phyloP scores from a whole-genome alignment of 768 basidiomycete genomes.

The Termitomyces sp. region DNA sequence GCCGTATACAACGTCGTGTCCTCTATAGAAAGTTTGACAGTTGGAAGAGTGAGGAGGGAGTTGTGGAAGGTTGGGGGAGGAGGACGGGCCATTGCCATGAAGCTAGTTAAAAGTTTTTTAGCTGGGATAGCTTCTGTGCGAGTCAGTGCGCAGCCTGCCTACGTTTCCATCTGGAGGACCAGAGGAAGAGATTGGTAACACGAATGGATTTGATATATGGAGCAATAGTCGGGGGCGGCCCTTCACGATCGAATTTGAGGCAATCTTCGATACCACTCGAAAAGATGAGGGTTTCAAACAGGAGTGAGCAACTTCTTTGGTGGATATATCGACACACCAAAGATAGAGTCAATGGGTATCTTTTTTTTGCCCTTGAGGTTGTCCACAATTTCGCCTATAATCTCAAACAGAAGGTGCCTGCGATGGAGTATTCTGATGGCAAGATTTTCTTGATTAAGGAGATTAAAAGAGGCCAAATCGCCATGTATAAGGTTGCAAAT shows the following conservation, averaged over 20 bases:
- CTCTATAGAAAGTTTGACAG: background rate
- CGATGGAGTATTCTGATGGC: background rate
- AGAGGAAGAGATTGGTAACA: background rate
- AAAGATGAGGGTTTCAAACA: background rate
- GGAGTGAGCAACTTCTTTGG: background rate
- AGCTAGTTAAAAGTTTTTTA: background rate
- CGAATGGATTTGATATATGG: background rate
- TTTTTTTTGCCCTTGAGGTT: background rate
- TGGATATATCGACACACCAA: background rate
- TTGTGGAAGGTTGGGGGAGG: background rate
- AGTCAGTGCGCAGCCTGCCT: background rate
- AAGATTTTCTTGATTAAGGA: background rate
- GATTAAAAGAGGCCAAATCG: background rate
- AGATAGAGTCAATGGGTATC: background rate
- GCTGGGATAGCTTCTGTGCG: background rate
- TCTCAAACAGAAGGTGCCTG: background rate
- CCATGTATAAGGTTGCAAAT: background rate
- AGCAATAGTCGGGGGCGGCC: background rate
- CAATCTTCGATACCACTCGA: background rate
- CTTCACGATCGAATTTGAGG: background rate
- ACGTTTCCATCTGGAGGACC: background rate
- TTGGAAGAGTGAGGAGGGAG: background rate
- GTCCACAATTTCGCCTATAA: background rate
- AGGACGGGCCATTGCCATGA: background rate
- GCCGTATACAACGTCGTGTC: background rate